Conservation (phyloP, 768 basidiomycete genomes). For the Daedaleopsis sinensis region DNA sequence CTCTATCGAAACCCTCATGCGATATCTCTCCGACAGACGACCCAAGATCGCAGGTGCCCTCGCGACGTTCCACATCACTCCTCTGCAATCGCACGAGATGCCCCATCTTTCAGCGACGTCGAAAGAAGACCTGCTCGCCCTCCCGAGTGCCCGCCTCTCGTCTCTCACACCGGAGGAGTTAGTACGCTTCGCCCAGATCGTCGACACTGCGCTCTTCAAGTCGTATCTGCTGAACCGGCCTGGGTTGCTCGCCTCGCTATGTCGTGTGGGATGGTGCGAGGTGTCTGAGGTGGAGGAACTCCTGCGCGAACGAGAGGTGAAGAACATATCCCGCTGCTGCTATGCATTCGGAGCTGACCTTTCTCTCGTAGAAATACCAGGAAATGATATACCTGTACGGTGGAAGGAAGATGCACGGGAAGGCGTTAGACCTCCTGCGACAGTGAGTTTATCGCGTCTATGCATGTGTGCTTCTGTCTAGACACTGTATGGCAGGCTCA, state of each 20-base stretch:
- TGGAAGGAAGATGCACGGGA: conserved; percentile 93
- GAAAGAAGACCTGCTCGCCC: conserved; percentile 70
- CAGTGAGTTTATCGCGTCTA: conserved; percentile 57
- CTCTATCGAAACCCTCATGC: conserved; percentile 86
- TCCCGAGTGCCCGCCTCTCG: conserved; percentile 76
- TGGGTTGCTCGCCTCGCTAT: conserved; percentile 80
- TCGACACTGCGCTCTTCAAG: conserved; percentile 95
- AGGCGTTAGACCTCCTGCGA: conserved; percentile 82
- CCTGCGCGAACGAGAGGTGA: conserved; percentile 76
- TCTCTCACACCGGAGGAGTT: conserved; percentile 83
- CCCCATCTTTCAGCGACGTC: conserved; percentile 74
- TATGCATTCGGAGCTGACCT: not conserved
- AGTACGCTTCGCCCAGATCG: conserved; percentile 87
- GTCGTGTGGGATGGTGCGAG: conserved; percentile 94
- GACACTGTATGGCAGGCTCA: conserved; percentile 53
- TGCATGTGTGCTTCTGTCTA: not conserved
- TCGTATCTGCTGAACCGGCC: conserved; percentile 85
- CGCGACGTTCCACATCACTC: conserved; percentile 65
- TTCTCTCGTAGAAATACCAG: conserved; percentile 70
- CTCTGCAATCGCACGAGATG: conserved; percentile 67
- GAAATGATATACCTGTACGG: conserved; percentile 92
- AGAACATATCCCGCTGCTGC: not conserved
- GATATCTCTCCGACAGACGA: conserved; percentile 87
- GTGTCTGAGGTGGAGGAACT: conserved; percentile 92
- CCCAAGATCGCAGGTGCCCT: conserved; percentile 85